Percentiles rank a stretch among this genome's conserved stretches.
Evolutionary conservation across 2,329 filamentous ascomycete species (phyloP).

Genomic region (Escovopsis sp.): DNA sequence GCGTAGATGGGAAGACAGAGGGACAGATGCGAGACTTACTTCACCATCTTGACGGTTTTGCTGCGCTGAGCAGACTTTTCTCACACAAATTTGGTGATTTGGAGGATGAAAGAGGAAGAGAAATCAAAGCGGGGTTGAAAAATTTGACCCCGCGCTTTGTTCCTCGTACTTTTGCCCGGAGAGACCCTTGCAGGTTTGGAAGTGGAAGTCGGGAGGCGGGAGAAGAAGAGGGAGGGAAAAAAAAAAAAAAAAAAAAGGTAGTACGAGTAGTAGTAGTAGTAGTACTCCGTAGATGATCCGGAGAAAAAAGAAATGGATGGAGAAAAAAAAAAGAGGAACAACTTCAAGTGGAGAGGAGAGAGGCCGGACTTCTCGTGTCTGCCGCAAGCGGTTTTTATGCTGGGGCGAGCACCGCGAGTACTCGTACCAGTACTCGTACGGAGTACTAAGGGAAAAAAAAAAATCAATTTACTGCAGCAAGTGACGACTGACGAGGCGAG

Average conservation of each 20-base stretch:
- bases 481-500: too few relatives aligned
- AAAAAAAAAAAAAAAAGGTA: conserved; percentile 18
- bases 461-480: too few relatives aligned
- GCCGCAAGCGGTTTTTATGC: too few relatives aligned
- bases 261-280: too few relatives aligned
- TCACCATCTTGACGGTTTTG: conserved; percentile 97
- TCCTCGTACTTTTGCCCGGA: conserved; percentile 6
- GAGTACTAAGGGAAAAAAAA: too few relatives aligned
- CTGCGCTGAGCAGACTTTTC: conserved; percentile 27
- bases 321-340: too few relatives aligned
- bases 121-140: conserved; percentile 31
- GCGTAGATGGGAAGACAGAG: conserved; percentile 5
- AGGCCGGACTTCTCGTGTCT: too few relatives aligned
- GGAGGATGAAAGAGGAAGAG: conserved; percentile 16
- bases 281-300: too few relatives aligned
- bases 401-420: too few relatives aligned
- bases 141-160: conserved; percentile 26
- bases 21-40: conserved; percentile 51
- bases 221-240: conserved; percentile 13
- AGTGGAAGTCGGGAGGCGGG: conserved; percentile 10
- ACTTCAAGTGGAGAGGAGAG: too few relatives aligned
- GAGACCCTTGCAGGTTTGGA: conserved; percentile 3
- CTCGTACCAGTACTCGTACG: too few relatives aligned
- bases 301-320: too few relatives aligned
- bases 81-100: conserved; percentile 18